Base-by-base conservation (phyloP, 257 asterid species). In the Euphrasia confusa region DNA sequence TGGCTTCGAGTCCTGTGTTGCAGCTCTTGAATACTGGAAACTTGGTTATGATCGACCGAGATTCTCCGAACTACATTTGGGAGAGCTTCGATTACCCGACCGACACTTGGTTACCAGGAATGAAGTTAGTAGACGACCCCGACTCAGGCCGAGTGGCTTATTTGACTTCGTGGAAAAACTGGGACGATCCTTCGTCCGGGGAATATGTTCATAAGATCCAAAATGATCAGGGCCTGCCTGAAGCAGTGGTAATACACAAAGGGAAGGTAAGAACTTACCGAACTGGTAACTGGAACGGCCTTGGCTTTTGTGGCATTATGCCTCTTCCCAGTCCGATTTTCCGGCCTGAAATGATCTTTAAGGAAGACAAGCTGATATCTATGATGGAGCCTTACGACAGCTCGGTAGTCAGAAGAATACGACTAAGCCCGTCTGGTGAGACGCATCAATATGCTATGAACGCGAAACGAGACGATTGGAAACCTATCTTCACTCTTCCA, bases 201-300 rank as follows among this genome's bases (percentile, higher is more conserved):
- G 73, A 72, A 21, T 69, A 18, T 27, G 32, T 57, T 12, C 44
- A 5, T 21, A 59, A 35, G 37, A 44, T 74, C 4, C 62, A 61
- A 24, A 52, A 45, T n/a, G 11, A n/a, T n/a, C n/a, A 27, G 56
- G 78, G 60, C 8, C 48, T 68, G 44, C 67, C 72, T 15, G 66
- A 76, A 5, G 0, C 37, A 28, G 69, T 72, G 37, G 12, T 68
- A 37, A 14, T 68, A 37, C 45, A 27, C 8, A 54, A 44, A 33
- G 64, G 58, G 47, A 45, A 30, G 6, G n/a, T 1, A 15, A 66
- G 59, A 17, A 26, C 10, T 2, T 75, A 14, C 13, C 71, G 74
- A 0, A 57, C 60, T 3, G 80, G 81, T 17, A 64, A 42, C 1
- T 77, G 82, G 82, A 73, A 70, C 13, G 82, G 82, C 32, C 14